Evolutionary conservation across 2,329 filamentous ascomycete genomes (phyloP).

Genomic region (Penicillium corylophilum): DNA sequence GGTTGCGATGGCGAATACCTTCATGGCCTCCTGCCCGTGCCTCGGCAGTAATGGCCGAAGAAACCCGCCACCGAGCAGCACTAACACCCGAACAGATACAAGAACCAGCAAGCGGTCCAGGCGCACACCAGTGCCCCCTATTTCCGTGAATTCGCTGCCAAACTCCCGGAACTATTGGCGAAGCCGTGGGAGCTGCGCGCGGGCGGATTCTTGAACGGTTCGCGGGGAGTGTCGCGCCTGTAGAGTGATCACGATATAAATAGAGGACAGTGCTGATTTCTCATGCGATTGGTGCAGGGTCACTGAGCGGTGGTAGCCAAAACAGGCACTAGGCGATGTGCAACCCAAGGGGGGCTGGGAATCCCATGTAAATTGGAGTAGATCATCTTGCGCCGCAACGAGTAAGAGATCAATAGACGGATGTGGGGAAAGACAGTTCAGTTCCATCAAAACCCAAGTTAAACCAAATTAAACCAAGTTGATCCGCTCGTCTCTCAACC

Average conservation of each 20-base stretch:
- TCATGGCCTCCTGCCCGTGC: slow-evolving; percentile 1
- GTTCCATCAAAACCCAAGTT: too few relatives aligned
- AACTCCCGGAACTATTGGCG: slow-evolving; percentile 18
- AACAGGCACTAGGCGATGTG: not conserved
- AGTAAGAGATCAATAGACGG: slow-evolving; percentile 1
- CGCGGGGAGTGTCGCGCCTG: slow-evolving; percentile 23
- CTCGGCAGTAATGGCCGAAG: slow-evolving; percentile 11
- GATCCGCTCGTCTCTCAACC: not conserved
- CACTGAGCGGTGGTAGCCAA: not conserved
- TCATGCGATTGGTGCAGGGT: slow-evolving; percentile 23
- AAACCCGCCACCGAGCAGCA: not conserved
- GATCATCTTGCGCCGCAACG: not conserved
- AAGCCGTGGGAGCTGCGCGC: slow-evolving; percentile 26
- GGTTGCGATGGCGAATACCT: not conserved
- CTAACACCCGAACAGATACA: slow-evolving; percentile 21
- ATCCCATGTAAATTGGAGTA: not conserved
- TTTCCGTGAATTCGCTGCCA: slow-evolving; percentile 23
- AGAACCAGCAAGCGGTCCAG: slow-evolving; percentile 25
- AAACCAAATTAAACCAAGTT: too few relatives aligned
- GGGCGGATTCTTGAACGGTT: slow-evolving; percentile 20
- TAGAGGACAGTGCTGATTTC: slow-evolving; percentile 3
- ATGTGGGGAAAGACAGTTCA: slow-evolving; percentile 10
- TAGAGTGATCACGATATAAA: slow-evolving; percentile 17
- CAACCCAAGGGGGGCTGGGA: not conserved
- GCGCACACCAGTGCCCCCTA: slow-evolving; percentile 25